Base-by-base conservation (phyloP, 768 basidiomycete species). In the Peribolospora baueri region DNA sequence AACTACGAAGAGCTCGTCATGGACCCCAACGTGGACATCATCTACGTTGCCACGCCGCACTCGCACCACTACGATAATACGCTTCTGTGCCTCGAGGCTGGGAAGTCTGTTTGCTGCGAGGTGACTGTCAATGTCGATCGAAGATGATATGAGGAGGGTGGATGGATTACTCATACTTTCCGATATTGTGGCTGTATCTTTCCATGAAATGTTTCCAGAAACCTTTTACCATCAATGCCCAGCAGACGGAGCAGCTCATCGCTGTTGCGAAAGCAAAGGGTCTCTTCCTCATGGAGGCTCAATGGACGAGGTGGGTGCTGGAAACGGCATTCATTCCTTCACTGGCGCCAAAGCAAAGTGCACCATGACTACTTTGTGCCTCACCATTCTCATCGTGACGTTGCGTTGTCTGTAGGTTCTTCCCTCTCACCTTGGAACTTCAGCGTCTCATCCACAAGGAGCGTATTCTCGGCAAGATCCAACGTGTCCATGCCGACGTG, bases 401-500 rank as follows among this genome's bases (percentile, higher is more conserved):
- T 25, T 25, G 25, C 25, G 61, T 60, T 42, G 58, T 59, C 47
- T 63, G 62, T 60, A 61, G 60, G n/a, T 63, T 61, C 57, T 60
- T 61, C 56, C 62, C 62, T 36, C 51, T 51, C 49, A 58, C 53
- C 5, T 45, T 5, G 4, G 51, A 54, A 45, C 50, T 61, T 14
- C 38, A 54, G 14, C 8, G 39, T 4, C 43, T 60, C 54, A 50
- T 63, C 7, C 58, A 58, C 46, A 47, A 51, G 36, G 52, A 57
- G 13, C 11, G 47, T 14, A 38, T 51, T 7, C 46, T 63, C 36
- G 62, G 62, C 4, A 47, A 50, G n/a, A 56, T 57, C 13, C 42
- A 54, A 3, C 58, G 62, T 7, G 48, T 61, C 50, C 56, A 43
- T 43, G 54, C 58, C 53, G 62, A 63, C 48, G 56, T 25, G 25